A percentile compares a stretch with the other conserved stretches of the same genome.
phyloP scores from a whole-genome alignment of 1,139 yeast species.

The Taphrina betulina region DNA sequence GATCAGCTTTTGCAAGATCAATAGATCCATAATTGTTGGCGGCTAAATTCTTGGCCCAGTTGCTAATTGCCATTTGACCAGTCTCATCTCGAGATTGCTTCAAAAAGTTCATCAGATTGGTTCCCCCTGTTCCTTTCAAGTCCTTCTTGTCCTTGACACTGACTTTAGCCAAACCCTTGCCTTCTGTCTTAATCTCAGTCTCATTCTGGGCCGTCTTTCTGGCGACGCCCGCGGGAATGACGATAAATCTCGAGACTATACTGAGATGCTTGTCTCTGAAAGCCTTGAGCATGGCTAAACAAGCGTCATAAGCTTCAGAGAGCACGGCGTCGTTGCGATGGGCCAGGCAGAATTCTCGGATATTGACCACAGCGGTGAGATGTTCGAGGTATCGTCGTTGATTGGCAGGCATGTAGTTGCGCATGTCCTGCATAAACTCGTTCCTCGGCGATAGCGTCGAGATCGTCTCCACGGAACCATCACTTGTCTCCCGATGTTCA shows the following conservation, averaged over 20 bases:
- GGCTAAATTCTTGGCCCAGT: slow-evolving; percentile 72
- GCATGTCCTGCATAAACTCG: slow-evolving; percentile 79
- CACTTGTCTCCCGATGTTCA: slow-evolving; percentile 74
- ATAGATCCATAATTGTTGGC: slow-evolving; percentile 19
- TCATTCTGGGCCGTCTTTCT: slow-evolving; percentile 52
- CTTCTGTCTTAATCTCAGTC: slow-evolving; percentile 38
- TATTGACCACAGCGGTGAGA: slow-evolving; percentile 56
- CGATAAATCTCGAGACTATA: slow-evolving; percentile 80
- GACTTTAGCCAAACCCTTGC: slow-evolving; percentile 39
- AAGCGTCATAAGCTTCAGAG: slow-evolving; percentile 73
- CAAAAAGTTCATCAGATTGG: slow-evolving; percentile 82
- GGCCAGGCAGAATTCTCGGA: slow-evolving; percentile 61
- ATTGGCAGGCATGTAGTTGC: slow-evolving; percentile 81
- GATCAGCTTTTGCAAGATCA: slow-evolving; percentile 21
- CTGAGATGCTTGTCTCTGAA: slow-evolving; percentile 93
- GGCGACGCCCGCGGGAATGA: slow-evolving; percentile 62
- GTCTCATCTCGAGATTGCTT: slow-evolving; percentile 96
- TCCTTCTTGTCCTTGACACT: slow-evolving; percentile 49
- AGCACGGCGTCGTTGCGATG: slow-evolving; percentile 54
- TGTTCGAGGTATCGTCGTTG: slow-evolving; percentile 72
- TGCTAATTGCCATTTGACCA: slow-evolving; percentile 86
- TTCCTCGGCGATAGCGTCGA: slow-evolving; percentile 43
- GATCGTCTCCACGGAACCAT: slow-evolving; percentile 46
- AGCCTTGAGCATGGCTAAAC: slow-evolving; percentile 81
- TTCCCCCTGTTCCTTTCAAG: slow-evolving; percentile 90